Conservation (phyloP, 2,329 filamentous ascomycete species). For the Alternaria consortialis region DNA sequence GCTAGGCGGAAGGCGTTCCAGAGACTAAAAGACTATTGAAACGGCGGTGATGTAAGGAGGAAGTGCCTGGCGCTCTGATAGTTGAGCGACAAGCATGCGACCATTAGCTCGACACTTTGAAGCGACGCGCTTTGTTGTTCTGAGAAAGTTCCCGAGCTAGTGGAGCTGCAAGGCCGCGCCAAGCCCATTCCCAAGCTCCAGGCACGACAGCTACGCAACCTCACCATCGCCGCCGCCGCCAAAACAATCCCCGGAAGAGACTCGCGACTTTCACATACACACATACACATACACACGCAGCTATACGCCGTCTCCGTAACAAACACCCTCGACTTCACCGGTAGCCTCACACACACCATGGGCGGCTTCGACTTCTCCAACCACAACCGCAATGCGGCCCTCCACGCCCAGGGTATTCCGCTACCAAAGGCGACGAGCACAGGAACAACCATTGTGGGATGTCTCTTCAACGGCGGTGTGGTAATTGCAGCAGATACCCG, state of each 20-base stretch:
- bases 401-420: slow-evolving; percentile 92
- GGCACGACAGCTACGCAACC: slow-evolving; percentile 39
- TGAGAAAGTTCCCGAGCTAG: slow-evolving; percentile 20
- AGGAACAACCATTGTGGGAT: slow-evolving; percentile 98
- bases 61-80: slow-evolving; percentile 30
- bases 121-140: slow-evolving; percentile 28
- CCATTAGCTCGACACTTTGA: slow-evolving; percentile 13
- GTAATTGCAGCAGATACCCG: slow-evolving; percentile 98
- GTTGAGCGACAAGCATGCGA: slow-evolving; percentile 33
- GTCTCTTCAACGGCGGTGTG: slow-evolving; percentile 94
- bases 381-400: slow-evolving; percentile 97
- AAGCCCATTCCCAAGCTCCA: slow-evolving; percentile 30
- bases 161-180: slow-evolving; percentile 16
- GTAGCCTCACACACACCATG: slow-evolving; percentile 66
- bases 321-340: background rate
- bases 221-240: slow-evolving; percentile 15
- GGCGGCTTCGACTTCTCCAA: slow-evolving; percentile 86
- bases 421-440: slow-evolving; percentile 98
- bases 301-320: background rate
- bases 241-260: background rate
- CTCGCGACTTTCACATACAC: background rate
- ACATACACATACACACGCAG: background rate
- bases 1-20: background rate
- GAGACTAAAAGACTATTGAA: slow-evolving; percentile 31
- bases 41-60: slow-evolving; percentile 19